Conservation (phyloP, 345 rosid genomes). For the Pelargonium nanum region DNA sequence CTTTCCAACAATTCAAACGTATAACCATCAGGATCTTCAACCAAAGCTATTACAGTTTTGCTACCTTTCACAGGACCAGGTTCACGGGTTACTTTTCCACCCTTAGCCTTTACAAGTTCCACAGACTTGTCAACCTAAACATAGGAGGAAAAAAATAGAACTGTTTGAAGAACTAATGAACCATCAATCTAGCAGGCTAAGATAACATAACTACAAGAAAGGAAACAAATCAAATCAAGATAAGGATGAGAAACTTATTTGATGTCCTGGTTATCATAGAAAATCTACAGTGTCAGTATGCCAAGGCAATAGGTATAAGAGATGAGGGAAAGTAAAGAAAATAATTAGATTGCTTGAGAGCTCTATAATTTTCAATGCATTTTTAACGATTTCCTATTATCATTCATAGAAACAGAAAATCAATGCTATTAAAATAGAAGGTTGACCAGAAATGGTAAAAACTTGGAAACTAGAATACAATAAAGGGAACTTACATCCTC, state of each 20-base stretch:
- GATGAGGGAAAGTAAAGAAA: neutral
- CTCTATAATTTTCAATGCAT: no score
- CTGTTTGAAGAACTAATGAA: neutral
- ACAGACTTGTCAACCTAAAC: constrained; percentile 74
- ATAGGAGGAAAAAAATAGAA: constrained; percentile 2
- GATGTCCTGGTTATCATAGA: neutral
- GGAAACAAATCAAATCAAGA: neutral
- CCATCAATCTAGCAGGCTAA: neutral
- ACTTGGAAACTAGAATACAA: neutral
- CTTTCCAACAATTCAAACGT: constrained; percentile 95
- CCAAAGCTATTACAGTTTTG: constrained; percentile 75
- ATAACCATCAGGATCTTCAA: constrained; percentile 97
- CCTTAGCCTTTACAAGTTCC: constrained; percentile 79
- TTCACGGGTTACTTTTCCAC: constrained; percentile 84
- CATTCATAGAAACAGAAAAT: neutral
- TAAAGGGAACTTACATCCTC: constrained; percentile 63
- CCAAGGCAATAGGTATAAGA: neutral
- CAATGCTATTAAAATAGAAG: neutral
- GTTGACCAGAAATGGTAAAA: neutral
- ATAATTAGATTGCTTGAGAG: neutral
- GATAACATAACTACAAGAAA: neutral
- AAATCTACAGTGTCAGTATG: neutral
- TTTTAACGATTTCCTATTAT: neutral
- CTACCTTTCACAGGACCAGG: constrained; percentile 97
- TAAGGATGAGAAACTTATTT: neutral